phyloP scores from a whole-genome alignment of 371 early-diverging fungal genomes.

The Mortierella polycephala region DNA sequence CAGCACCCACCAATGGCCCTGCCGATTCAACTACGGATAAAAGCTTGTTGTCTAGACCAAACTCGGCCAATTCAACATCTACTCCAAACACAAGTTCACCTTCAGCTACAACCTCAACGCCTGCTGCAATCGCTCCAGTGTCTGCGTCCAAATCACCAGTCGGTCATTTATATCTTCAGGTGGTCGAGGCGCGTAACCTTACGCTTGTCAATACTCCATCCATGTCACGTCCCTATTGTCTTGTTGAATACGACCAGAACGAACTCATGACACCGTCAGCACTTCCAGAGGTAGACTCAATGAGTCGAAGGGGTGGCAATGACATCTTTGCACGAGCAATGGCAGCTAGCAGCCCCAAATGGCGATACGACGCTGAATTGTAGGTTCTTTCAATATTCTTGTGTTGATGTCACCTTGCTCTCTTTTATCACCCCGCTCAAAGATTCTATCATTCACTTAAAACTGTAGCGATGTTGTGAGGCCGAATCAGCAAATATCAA shows the following conservation, averaged over 20 bases:
- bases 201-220: constrained; percentile 56
- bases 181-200: constrained; percentile 63
- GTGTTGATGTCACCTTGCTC: not conserved
- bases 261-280: constrained; percentile 57
- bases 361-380: constrained; percentile 79
- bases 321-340: constrained; percentile 60
- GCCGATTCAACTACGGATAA: no score
- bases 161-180: constrained; percentile 40
- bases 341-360: constrained; percentile 64
- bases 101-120: not conserved
- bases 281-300: constrained; percentile 22
- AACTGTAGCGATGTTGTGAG: constrained; percentile 68
- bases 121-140: not conserved
- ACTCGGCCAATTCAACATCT: not conserved
- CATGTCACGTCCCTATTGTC: constrained; percentile 60
- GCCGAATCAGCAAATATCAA: constrained; percentile 68
- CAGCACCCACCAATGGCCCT: not conserved
- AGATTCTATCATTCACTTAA: not conserved
- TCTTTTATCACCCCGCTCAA: not conserved
- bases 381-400: constrained; percentile 54
- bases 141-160: constrained; percentile 32
- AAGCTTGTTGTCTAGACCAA: no score
- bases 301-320: constrained; percentile 35
- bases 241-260: constrained; percentile 62
- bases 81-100: not conserved